Evolutionary conservation across 1,284 basidiomycete species (phyloP), one percentile per base, ranked within the genome.

Genomic region (Cutaneotrichosporon cyanovorans): DNA sequence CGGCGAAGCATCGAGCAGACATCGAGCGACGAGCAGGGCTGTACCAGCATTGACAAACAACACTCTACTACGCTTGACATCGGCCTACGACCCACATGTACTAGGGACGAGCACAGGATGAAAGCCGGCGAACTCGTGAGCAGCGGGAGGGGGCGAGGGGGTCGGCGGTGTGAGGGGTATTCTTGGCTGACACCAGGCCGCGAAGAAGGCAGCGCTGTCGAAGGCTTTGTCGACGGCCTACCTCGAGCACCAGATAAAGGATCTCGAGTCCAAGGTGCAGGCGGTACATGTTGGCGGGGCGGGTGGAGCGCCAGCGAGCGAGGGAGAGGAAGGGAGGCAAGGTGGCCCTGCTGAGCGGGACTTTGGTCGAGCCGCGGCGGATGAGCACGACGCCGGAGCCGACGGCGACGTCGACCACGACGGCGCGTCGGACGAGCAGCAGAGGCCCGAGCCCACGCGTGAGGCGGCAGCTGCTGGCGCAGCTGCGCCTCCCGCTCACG

Each of bases 171-270:
- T n/a, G n/a, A n/a, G n/a, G n/a, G n/a, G n/a, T n/a, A n/a, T n/a
- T n/a, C n/a, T 28, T 28, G n/a, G 35, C 42, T 44, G 18, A 48
- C 22, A 5, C 7, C 45, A 67, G 65, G 62, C 63, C 40, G 55
- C 62, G 28, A 58, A 60, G 35, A 67, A 68, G 48, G 66, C 66
- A 19, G 54, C 59, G 38, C 58, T 67, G 11, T 58, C 61, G 23
- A 72, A 72, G 50, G 62, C 69, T n/a, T 58, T 73, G 10, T 65
- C 67, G 28, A 61, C 69, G 0, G 71, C 71, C 3, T 68, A 67
- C 47, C 59, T 73, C 43, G 62, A 59, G 37, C 68, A 72, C 49
- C 69, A 73, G 48, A 68, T 73, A 33, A 58, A 62, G 4, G 60
- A 71, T 47, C 64, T 73, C 37, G 67, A 73, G 48, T 50, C 55